These are phyloP conservation scores for Omphalea diandra DNA, from an alignment of 441 rosid species.

Conservation along the genomic window DNA sequence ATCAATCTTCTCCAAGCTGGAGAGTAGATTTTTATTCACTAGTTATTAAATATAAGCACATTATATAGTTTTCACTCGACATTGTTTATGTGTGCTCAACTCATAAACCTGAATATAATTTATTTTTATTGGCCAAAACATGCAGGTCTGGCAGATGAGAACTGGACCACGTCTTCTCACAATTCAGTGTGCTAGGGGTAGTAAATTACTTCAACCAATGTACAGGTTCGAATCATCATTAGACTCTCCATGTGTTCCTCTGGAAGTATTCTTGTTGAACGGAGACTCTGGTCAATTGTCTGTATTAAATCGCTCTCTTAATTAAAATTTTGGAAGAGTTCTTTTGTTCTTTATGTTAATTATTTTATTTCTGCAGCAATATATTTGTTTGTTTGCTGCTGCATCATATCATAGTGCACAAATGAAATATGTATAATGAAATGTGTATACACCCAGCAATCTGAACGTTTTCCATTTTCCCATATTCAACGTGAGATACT, in stretches of 20 bases:
- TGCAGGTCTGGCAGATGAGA: slow-evolving; percentile 98
- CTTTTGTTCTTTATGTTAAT: not conserved
- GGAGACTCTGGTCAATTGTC: slow-evolving; percentile 90
- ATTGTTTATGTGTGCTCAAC: not conserved
- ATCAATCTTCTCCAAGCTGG: not conserved
- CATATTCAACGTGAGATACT: no score
- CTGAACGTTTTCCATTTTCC: not conserved
- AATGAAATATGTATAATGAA: not conserved
- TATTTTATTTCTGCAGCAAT: slow-evolving; percentile 7
- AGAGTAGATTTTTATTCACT: not conserved
- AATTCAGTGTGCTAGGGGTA: slow-evolving; percentile 66
- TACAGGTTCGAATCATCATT: slow-evolving; percentile 73
- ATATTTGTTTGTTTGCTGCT: not conserved
- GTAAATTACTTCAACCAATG: slow-evolving; percentile 76
- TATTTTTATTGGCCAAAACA: not conserved
- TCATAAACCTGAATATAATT: not conserved
- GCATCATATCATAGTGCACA: not conserved
- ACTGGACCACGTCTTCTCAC: slow-evolving; percentile 79
- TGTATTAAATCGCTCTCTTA: slow-evolving; percentile 61
- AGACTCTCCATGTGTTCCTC: slow-evolving; percentile 73
- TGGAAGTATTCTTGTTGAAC: slow-evolving; percentile 76
- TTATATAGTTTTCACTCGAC: not conserved
- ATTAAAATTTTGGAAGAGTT: slow-evolving; percentile 24
- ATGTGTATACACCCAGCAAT: not conserved
- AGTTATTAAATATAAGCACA: not conserved